Base-by-base conservation (phyloP, 129 eudicot genomes). In the Flaveria sonorensis region DNA sequence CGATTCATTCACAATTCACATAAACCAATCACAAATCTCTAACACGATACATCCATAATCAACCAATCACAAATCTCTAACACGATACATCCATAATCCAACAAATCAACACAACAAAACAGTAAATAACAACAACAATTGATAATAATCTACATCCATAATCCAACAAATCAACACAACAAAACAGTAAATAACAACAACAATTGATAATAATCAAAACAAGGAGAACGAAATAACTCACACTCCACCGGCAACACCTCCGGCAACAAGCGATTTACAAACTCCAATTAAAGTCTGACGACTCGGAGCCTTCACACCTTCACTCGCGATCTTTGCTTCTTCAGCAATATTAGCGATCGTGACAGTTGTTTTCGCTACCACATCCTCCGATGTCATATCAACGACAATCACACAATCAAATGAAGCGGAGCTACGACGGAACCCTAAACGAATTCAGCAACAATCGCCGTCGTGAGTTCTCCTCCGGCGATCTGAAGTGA, bases 231-330 rank as follows among this genome's bases (percentile, higher is more conserved):
- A 59, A 16, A 59, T 24, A 26, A 77, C 99, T 84, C 36, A 95
- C 99, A 95, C 79, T 76, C 99, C 99, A 30, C 97, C 99, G 57
- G 99, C 99, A 68, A 91, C 87, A 3, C 99, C 99, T 4, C 99
- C 99, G 40, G 99, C 99, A 55, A 87, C 83, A 51, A 95, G 96
- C 39, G 99, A 95, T 78, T 95, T 95, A 82, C 91, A 87, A 77
- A 95, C 85, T 19, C 87, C 88, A 66, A 91, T 89, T 12, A 81
- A 60, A 36, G 89, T 72, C 28, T 85, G 89, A 19, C 85, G 84
- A 19, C 87, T 86, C 14, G 97, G 86, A 51, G 97, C 88, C 60
- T 86, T 89, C 50, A 94, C 93, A 50, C 88, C 96, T 63, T 89
- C 89, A 71, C 86, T 86, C 10, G 93, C 96, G 11, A 88, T 79